These are phyloP conservation scores for Nicotiana sylvestris DNA, from an alignment of 257 asterid species.

Conservation along the genomic window DNA sequence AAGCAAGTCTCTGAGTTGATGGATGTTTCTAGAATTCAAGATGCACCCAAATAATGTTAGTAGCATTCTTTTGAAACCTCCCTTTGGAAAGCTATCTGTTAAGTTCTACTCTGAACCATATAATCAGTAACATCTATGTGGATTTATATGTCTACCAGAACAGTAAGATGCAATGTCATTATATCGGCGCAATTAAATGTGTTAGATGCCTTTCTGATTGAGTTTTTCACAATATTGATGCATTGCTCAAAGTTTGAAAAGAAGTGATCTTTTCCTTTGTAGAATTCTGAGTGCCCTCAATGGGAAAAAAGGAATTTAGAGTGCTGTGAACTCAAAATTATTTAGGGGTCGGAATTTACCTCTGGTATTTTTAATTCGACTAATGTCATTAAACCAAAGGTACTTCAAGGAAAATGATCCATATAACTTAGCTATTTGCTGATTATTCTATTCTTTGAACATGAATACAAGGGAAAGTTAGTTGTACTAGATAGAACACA, in stretches of 20 bases:
- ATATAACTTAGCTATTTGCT: too few species aligned
- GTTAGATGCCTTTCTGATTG: neutral
- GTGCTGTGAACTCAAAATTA: neutral
- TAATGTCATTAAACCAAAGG: too few species aligned
- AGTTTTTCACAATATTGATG: too few species aligned
- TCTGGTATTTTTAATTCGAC: too few species aligned
- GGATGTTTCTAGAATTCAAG: too few species aligned
- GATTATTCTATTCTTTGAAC: too few species aligned
- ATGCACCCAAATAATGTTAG: too few species aligned
- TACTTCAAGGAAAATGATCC: too few species aligned
- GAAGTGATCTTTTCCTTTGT: neutral
- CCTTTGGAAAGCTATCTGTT: neutral
- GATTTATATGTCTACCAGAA: neutral
- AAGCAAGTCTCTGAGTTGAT: neutral
- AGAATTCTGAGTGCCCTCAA: neutral
- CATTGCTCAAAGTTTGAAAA: neutral
- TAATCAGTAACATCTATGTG: neutral
- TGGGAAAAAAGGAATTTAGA: neutral
- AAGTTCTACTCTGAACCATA: neutral
- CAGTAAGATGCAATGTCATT: neutral
- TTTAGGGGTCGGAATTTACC: too few species aligned
- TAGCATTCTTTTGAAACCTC: neutral
- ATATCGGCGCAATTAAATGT: neutral
- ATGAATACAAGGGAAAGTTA: too few species aligned
- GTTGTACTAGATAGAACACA: too few species aligned